Evolutionary conservation across 164 flowering plant species (phyloP).

Genomic region (Pachysandra terminalis): DNA sequence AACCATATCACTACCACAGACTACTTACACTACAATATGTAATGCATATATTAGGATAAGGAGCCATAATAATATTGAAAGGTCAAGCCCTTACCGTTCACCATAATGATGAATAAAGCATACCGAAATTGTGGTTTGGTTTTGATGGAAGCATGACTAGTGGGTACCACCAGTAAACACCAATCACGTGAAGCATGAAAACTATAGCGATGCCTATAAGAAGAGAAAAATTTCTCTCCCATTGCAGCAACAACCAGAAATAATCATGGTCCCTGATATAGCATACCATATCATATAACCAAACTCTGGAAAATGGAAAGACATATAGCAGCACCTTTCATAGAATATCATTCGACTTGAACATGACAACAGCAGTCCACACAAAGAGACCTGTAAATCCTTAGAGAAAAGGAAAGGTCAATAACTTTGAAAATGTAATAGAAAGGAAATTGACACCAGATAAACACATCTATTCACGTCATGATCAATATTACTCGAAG

Average conservation of each 20-base stretch:
- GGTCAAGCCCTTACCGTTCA: too few relatives aligned
- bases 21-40: too few relatives aligned
- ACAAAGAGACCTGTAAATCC: too few relatives aligned
- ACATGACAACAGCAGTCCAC: too few relatives aligned
- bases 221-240: too few relatives aligned
- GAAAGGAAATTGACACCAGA: neutral
- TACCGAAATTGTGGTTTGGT: slow-evolving; percentile 86
- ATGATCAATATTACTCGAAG: neutral
- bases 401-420: too few relatives aligned
- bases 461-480: neutral
- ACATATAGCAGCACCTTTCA: slow-evolving; percentile 55
- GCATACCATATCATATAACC: neutral
- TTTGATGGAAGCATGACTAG: too few relatives aligned
- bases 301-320: neutral
- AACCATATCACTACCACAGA: too few relatives aligned
- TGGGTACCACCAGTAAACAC: too few relatives aligned
- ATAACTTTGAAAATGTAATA: neutral
- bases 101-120: slow-evolving; percentile 54
- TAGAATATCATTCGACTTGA: slow-evolving; percentile 92
- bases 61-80: too few relatives aligned
- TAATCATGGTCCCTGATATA: neutral
- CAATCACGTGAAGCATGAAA: too few relatives aligned
- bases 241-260: slow-evolving; percentile 27
- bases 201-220: too few relatives aligned
- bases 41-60: neutral